Evolutionary conservation across 805 yeast species (phyloP), one percentile per base, ranked within the genome.

Genomic region (Candida xyloterini): DNA sequence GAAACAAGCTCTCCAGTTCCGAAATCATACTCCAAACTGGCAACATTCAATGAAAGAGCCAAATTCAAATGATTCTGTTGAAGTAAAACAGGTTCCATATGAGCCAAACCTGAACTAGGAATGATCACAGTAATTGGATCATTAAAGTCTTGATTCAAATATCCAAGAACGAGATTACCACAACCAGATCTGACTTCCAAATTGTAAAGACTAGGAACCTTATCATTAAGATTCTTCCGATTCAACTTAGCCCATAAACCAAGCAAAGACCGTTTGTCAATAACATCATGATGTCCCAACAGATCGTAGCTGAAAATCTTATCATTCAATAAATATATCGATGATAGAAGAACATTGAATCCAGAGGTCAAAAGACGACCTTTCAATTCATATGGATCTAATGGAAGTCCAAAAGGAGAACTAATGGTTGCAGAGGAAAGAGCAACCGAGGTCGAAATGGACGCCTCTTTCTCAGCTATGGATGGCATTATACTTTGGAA

Each of bases 101-200:
- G 78, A 15, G 74, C 68, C 57, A 89, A 70, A 21, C 88, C 80
- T 46, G 78, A 76, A 22, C 87, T 76, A 29, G 90, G 81, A 33
- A 81, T 71, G 27, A 90, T 37, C 46, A 81, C 69, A 9, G 63
- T 52, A 26, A 51, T 41, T 10, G 51, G 48, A 21, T 49, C 48
- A n/a, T 47, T 46, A 1, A 42, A 33, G 16, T 53, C 38, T 29
- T 58, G 53, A 32, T 52, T 52, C 43, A 77, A 61, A 64, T 81
- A 90, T 27, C 96, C 97, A 35, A 85, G 67, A 32, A 91, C 73
- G 20, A 85, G 76, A 46, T 79, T 73, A 32, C 91, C 86, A 23
- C 96, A 93, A 53, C 96, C 97, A 2, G 83, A 68, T 59, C 95
- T 79, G 41, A 86, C 76, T 56, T 89, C 88, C 42, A 82, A 62